These are phyloP conservation scores for Hypsizygus marmoreus DNA, from an alignment of 768 basidiomycete genomes.

Conservation along the genomic window DNA sequence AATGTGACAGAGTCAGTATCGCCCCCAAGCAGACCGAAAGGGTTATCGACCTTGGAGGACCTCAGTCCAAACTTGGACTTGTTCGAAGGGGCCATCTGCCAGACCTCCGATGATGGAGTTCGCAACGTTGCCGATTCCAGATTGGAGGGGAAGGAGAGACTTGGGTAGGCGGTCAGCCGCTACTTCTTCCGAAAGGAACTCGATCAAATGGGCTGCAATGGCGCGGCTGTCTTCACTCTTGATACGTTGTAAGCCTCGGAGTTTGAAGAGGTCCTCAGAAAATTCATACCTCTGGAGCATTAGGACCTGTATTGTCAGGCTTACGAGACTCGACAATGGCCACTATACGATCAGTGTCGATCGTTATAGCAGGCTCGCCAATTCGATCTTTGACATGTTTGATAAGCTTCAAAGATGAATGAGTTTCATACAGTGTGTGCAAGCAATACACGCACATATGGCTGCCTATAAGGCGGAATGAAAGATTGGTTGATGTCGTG, in stretches of 20 bases:
- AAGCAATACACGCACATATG: slow-evolving; percentile 31
- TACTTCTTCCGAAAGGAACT: slow-evolving; percentile 45
- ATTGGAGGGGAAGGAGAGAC: slow-evolving; percentile 46
- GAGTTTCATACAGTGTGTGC: not conserved
- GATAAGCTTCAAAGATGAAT: slow-evolving; percentile 32
- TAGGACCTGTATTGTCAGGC: slow-evolving; percentile 48
- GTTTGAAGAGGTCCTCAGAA: not conserved
- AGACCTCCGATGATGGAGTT: slow-evolving; percentile 52
- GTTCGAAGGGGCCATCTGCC: slow-evolving; percentile 48
- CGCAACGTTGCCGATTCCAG: slow-evolving; percentile 51
- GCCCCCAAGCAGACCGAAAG: not conserved
- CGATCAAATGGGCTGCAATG: slow-evolving; percentile 46
- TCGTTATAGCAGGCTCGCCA: slow-evolving; percentile 43
- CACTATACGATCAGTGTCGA: slow-evolving; percentile 51
- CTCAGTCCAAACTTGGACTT: slow-evolving; percentile 53
- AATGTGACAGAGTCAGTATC: not conserved
- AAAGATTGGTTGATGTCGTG: slow-evolving; percentile 51
- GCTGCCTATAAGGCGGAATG: slow-evolving; percentile 43
- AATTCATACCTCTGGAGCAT: slow-evolving; percentile 41
- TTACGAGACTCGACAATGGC: slow-evolving; percentile 41
- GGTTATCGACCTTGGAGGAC: slow-evolving; percentile 38
- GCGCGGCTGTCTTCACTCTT: slow-evolving; percentile 41
- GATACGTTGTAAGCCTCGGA: not conserved
- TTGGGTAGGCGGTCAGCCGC: slow-evolving; percentile 41
- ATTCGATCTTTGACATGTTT: slow-evolving; percentile 46